Evolutionary conservation across 2,329 filamentous ascomycete species (phyloP).

Genomic region (Macrophomina tecta): DNA sequence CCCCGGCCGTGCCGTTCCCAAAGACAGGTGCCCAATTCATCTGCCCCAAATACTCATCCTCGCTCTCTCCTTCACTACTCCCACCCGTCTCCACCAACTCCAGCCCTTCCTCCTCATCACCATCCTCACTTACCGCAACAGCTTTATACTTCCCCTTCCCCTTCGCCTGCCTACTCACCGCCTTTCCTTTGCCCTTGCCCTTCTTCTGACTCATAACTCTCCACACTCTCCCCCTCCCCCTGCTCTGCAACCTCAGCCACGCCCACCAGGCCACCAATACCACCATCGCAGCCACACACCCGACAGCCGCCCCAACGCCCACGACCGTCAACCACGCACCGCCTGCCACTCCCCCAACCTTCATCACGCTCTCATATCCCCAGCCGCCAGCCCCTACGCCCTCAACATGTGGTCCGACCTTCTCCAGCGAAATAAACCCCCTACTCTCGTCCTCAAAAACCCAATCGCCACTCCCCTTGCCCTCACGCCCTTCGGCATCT

Average conservation of each 20-base stretch:
- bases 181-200: not conserved
- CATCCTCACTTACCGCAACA: not conserved
- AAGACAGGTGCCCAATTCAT: slow-evolving; percentile 14
- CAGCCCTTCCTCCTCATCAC: slow-evolving; percentile 4
- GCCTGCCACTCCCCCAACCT: not conserved
- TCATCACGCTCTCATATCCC: not conserved
- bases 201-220: not conserved
- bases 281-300: not conserved
- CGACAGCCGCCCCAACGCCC: not conserved
- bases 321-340: not conserved
- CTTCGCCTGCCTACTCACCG: not conserved
- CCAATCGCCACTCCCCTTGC: not conserved
- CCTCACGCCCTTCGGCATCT: not conserved
- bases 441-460: not conserved
- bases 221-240: not conserved
- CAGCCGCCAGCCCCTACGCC: not conserved
- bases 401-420: slow-evolving; percentile 2
- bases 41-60: slow-evolving; percentile 5
- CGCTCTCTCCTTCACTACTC: not conserved
- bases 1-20: not conserved
- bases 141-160: slow-evolving; percentile 18
- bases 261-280: slow-evolving; percentile 11
- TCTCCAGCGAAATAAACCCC: not conserved
- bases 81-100: not conserved
- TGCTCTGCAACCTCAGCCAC: not conserved